These are phyloP conservation scores for Alternaria metachromatica DNA, from an alignment of 2,329 filamentous ascomycete species.

Conservation along the genomic window DNA sequence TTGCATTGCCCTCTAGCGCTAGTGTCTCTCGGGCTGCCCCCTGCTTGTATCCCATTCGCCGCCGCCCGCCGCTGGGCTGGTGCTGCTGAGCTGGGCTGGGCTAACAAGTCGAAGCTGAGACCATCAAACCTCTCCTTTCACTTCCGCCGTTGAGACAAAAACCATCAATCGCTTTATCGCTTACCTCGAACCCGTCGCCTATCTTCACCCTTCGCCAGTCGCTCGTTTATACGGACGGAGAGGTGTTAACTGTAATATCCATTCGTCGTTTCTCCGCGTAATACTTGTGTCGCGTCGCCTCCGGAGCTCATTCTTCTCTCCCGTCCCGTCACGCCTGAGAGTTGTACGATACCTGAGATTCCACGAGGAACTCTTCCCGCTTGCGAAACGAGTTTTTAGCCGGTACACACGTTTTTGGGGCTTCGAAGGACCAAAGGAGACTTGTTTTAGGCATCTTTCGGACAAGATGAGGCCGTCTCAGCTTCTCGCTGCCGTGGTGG, in stretches of 20 bases:
- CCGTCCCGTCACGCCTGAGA: slow-evolving; percentile 21
- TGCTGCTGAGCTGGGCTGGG: background rate
- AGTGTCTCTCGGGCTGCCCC: background rate
- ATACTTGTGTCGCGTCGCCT: slow-evolving; percentile 21
- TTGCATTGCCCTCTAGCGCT: slow-evolving; percentile 5
- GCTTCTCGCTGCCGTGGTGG: slow-evolving; percentile 46
- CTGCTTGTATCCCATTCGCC: slow-evolving; percentile 5
- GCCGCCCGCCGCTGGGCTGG: slow-evolving; percentile 5
- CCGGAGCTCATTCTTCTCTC: slow-evolving; percentile 23
- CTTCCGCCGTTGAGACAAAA: slow-evolving; percentile 1
- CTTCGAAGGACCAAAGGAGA: background rate
- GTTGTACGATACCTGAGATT: slow-evolving; percentile 23
- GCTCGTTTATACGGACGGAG: slow-evolving; percentile 42
- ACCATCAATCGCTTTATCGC: slow-evolving; percentile 20
- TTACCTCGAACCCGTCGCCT: slow-evolving; percentile 12
- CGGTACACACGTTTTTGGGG: background rate
- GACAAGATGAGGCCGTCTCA: slow-evolving; percentile 47
- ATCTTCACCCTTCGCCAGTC: slow-evolving; percentile 40
- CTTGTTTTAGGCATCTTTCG: background rate
- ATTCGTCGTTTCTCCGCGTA: slow-evolving; percentile 16
- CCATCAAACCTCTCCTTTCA: slow-evolving; percentile 15
- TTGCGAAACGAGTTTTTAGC: slow-evolving; percentile 18
- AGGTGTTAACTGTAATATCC: slow-evolving; percentile 13
- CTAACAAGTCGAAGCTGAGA: slow-evolving; percentile 4
- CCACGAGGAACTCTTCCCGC: slow-evolving; percentile 18